These are phyloP conservation scores for Leucosporidium creatinivorum DNA, from an alignment of 768 basidiomycete genomes.

Conservation along the genomic window DNA sequence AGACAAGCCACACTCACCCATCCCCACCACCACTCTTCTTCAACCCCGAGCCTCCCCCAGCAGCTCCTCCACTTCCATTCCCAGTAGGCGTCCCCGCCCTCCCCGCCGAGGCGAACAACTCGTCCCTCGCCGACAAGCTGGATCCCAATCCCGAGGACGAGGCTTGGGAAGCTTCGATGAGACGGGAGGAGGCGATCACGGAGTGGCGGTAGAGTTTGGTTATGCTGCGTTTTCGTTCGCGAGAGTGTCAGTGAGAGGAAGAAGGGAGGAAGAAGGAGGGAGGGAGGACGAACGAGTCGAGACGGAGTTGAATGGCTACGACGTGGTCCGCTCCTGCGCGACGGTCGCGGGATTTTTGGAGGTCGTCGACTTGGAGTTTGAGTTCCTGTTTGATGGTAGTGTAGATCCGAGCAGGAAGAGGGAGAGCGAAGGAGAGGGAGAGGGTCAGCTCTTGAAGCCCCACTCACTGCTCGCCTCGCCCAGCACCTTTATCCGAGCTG, in stretches of 20 bases:
- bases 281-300: constrained; percentile 50
- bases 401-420: no score
- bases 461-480: no score
- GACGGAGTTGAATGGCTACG: constrained; percentile 47
- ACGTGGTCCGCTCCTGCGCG: constrained; percentile 49
- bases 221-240: background rate
- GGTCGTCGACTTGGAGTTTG: constrained; percentile 65
- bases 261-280: no score
- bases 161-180: constrained; percentile 9
- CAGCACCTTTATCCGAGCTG: no score
- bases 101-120: background rate
- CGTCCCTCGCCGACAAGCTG: background rate
- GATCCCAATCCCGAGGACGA: background rate
- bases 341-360: constrained; percentile 51
- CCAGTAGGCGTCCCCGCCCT: no score
- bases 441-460: no score
- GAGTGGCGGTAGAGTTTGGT: constrained; percentile 19
- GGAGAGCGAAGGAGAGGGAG: no score
- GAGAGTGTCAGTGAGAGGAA: no score
- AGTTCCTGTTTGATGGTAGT: constrained; percentile 48
- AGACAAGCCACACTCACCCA: background rate
- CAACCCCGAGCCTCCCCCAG: no score
- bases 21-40: background rate
- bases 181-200: constrained; percentile 19
- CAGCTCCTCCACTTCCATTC: background rate